These are phyloP conservation scores for Paraleonurus japonicus DNA, from an alignment of 257 asterid species.

Conservation along the genomic window DNA sequence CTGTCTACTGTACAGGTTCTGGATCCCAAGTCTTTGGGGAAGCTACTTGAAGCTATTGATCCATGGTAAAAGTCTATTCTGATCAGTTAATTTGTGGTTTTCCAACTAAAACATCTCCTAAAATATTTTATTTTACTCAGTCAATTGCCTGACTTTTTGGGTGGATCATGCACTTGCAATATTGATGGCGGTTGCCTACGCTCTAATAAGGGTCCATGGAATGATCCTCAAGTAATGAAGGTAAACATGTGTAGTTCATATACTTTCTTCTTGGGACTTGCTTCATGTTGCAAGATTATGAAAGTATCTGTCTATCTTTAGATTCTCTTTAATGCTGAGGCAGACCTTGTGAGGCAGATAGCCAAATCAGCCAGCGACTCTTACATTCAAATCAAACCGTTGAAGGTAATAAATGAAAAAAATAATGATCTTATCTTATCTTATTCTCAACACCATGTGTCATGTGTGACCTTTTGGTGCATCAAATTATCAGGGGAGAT, in stretches of 20 bases:
- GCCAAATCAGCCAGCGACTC: slow-evolving; percentile 48
- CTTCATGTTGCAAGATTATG: not conserved
- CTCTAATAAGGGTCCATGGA: slow-evolving; percentile 96
- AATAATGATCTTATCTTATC: not conserved
- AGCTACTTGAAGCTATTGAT: slow-evolving; percentile 72
- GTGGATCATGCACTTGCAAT: slow-evolving; percentile 81
- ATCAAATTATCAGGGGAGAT: slow-evolving; percentile 50
- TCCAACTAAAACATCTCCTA: slow-evolving; percentile 16
- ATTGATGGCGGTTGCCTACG: slow-evolving; percentile 86
- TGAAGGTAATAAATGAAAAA: slow-evolving; percentile 47
- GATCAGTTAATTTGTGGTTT: slow-evolving; percentile 21
- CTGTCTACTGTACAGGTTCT: slow-evolving; percentile 54
- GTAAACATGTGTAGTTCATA: slow-evolving; percentile 34
- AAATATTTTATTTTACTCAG: slow-evolving; percentile 36
- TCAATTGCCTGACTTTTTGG: slow-evolving; percentile 92
- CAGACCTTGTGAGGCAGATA: slow-evolving; percentile 47
- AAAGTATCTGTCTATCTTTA: slow-evolving; percentile 33
- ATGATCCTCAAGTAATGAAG: slow-evolving; percentile 83
- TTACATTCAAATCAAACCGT: slow-evolving; percentile 37
- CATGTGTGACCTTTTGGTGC: slow-evolving; percentile 24
- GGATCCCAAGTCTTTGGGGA: slow-evolving; percentile 80
- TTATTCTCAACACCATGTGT: slow-evolving; percentile 4
- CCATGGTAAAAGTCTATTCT: slow-evolving; percentile 51
- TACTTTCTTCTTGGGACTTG: not conserved
- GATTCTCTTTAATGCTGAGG: slow-evolving; percentile 64